A percentile compares a stretch with the other conserved stretches of the same genome.
Evolutionary conservation across 495 filamentous ascomycete genomes (phyloP).

Genomic region (Choiromyces venosus): DNA sequence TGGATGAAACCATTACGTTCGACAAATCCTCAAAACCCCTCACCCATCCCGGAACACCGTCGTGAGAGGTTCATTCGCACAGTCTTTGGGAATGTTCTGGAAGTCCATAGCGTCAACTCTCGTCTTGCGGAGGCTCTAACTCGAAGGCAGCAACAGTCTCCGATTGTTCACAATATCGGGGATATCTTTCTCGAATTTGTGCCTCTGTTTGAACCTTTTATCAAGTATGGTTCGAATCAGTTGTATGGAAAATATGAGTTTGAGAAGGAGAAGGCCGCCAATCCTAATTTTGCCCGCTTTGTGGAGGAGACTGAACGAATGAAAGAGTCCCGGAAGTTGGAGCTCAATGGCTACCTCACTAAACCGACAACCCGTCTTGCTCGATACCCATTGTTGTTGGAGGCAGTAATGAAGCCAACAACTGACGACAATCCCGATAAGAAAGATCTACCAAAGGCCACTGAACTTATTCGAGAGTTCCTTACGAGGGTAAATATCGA

Average conservation of each 20-base stretch:
- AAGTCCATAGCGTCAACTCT: slow-evolving; percentile 87
- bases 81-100: slow-evolving; percentile 93
- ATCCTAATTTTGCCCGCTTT: slow-evolving; percentile 79
- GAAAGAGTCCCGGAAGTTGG: slow-evolving; percentile 93
- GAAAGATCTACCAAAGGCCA: slow-evolving; percentile 81
- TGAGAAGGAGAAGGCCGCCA: slow-evolving; percentile 86
- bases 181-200: slow-evolving; percentile 93
- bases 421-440: slow-evolving; percentile 81
- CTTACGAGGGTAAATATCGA: slow-evolving; percentile 85
- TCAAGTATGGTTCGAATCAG: slow-evolving; percentile 93
- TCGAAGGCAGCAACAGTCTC: slow-evolving; percentile 78
- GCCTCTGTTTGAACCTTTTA: slow-evolving; percentile 89
- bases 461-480: slow-evolving; percentile 77
- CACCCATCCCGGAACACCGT: slow-evolving; percentile 81
- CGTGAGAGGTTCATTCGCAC: slow-evolving; percentile 86
- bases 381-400: slow-evolving; percentile 89
- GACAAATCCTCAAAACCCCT: slow-evolving; percentile 57
- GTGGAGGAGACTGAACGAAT: slow-evolving; percentile 95
- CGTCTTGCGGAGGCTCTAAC: slow-evolving; percentile 81
- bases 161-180: slow-evolving; percentile 81
- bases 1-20: slow-evolving; percentile 91
- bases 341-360: slow-evolving; percentile 95
- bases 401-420: slow-evolving; percentile 83
- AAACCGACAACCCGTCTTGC: slow-evolving; percentile 96
- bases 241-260: slow-evolving; percentile 97